These are phyloP conservation scores for Salix caprea DNA, from an alignment of 345 rosid species.

Conservation along the genomic window DNA sequence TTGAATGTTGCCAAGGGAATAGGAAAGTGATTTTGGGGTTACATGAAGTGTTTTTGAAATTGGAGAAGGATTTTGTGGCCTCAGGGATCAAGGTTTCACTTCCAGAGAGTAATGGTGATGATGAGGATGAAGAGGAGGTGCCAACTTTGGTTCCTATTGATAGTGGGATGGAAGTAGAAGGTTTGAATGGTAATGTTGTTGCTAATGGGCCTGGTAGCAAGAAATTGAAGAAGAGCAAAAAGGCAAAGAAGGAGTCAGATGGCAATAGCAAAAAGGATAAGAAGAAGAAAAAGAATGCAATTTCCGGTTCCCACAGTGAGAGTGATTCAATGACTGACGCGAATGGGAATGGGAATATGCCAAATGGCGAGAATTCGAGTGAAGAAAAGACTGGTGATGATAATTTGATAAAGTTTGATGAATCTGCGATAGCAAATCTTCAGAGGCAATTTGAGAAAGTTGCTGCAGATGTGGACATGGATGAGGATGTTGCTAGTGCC, in stretches of 20 bases:
- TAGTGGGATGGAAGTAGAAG: slow-evolving; percentile 24
- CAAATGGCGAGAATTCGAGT: slow-evolving; percentile 15
- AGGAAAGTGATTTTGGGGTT: slow-evolving; percentile 65
- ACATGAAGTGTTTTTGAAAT: slow-evolving; percentile 61
- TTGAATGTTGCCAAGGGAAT: slow-evolving; percentile 72
- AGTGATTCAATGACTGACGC: slow-evolving; percentile 18
- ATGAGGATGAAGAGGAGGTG: slow-evolving; percentile 35
- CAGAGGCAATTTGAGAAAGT: slow-evolving; percentile 85
- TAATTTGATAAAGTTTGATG: slow-evolving; percentile 32
- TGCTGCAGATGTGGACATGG: slow-evolving; percentile 62
- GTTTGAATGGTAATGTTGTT: slow-evolving; percentile 15
- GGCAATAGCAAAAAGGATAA: slow-evolving; percentile 29
- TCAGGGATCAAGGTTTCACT: slow-evolving; percentile 45
- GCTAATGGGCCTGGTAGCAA: slow-evolving; percentile 28
- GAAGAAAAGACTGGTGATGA: slow-evolving; percentile 24
- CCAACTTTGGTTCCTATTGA: slow-evolving; percentile 54
- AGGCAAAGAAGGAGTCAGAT: slow-evolving; percentile 34
- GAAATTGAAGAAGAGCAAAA: slow-evolving; percentile 46
- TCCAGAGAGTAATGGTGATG: slow-evolving; percentile 26
- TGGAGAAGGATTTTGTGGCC: slow-evolving; percentile 58
- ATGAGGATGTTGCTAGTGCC: slow-evolving; percentile 34
- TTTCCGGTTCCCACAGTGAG: too few relatives aligned
- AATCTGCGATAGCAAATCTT: slow-evolving; percentile 70
- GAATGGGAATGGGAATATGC: slow-evolving; percentile 13
- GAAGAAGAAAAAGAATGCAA: slow-evolving; percentile 31